These are phyloP conservation scores for Yamadazyma mexicana DNA, from an alignment of 1,139 yeast species.

Conservation along the genomic window DNA sequence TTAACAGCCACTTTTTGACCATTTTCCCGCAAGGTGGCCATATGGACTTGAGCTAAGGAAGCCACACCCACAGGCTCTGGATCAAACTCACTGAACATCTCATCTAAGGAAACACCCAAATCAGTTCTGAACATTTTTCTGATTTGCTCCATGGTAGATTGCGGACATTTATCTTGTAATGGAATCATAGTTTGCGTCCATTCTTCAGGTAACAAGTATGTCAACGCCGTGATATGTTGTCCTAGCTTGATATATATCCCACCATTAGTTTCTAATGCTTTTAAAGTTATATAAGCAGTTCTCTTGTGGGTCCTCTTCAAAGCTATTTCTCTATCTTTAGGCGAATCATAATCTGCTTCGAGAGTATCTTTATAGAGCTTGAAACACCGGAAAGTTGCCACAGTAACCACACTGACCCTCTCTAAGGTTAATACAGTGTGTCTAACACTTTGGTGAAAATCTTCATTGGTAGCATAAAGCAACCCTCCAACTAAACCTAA, in stretches of 20 bases:
- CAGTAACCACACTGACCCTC: conserved; percentile 62
- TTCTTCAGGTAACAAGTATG: conserved; percentile 84
- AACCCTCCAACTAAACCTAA: conserved; percentile 30
- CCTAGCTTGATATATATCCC: conserved; percentile 94
- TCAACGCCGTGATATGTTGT: conserved; percentile 89
- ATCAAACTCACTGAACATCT: conserved; percentile 66
- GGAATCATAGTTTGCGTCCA: conserved; percentile 97
- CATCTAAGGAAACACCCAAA: conserved; percentile 61
- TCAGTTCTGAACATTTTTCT: conserved; percentile 65
- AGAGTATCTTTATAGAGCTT: conserved; percentile 62
- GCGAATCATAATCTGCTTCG: conserved; percentile 41
- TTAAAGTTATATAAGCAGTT: conserved; percentile 78
- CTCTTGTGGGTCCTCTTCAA: conserved; percentile 59
- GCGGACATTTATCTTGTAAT: conserved; percentile 87
- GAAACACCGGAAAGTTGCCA: conserved; percentile 66
- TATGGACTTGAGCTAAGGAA: conserved; percentile 92
- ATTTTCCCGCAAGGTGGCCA: conserved; percentile 58
- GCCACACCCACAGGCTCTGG: conserved; percentile 90
- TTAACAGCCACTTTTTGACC: conserved; percentile 89
- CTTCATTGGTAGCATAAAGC: conserved; percentile 36
- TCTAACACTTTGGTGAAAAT: conserved; percentile 22
- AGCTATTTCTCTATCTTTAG: conserved; percentile 54
- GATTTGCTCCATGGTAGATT: conserved; percentile 70
- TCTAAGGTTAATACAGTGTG: conserved; percentile 44
- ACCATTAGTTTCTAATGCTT: conserved; percentile 81